Base-by-base conservation (phyloP, 345 rosid species). In the Eucalyptus pumila region DNA sequence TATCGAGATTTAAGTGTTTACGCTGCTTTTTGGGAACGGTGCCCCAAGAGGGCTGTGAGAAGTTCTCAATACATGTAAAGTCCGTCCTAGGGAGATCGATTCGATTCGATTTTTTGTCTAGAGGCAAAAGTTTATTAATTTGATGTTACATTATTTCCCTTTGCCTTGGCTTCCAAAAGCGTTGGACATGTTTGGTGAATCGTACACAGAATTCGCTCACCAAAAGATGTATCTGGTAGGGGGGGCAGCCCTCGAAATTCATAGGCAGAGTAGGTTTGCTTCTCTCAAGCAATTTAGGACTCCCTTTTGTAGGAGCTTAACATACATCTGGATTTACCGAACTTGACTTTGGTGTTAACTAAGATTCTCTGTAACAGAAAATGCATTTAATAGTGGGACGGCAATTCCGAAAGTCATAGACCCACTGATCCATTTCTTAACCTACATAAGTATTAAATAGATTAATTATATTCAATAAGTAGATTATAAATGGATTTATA, bases 401-500 rank as follows among this genome's bases (percentile, higher is more conserved):
- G 11, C 58, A 21, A 52, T 21, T 52, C 58, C 58, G 26, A 52
- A 52, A 52, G 58, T 52, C 58, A 52, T 19, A 52, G 58, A 52
- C 11, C 56, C 11, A 21, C 26, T 2, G 11, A 0, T 52, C 58
- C 58, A 52, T 52, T 52, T 52, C 26, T 21, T 52, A 52, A 52
- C 58, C 58, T 21, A 52, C 2, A 52, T 52, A 52, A 52, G 26
- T 21, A 52, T 3, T 52, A 56, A 24, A 9, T 56, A 24, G 26
- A 24, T 56, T 23, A 2, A 4, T 54, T 54, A 54, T 54, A 21
- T 54, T 21, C 10, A 2, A 23, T 54, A 54, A 54, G 21, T 24
- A 6, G 0, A 24, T 56, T 56, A 56, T 56, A 1, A 1, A 0
- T 56, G 1, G 13, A 1, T 56, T 56, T 56, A 56, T 2, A 56